A percentile compares a stretch with the other conserved stretches of the same genome.
These are phyloP conservation scores for Citrus sp. DNA, from an alignment of 345 rosid genomes.

Conservation along the genomic window DNA sequence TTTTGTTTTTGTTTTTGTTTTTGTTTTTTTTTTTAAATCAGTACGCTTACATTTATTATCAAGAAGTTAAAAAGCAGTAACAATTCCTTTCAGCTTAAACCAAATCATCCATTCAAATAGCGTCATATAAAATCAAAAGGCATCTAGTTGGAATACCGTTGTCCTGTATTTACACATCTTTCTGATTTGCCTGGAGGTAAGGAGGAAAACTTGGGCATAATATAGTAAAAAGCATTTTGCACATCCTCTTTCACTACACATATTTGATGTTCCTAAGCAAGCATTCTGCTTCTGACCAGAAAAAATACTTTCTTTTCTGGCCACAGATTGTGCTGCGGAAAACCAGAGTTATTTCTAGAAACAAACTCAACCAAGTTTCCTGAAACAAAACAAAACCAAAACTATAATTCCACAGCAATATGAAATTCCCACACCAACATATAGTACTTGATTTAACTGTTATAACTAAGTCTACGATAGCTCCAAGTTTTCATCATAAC, in stretches of 20 bases:
- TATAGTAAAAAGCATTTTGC: not conserved
- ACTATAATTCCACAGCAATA: not conserved
- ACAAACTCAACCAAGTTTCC: not conserved
- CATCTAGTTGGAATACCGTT: too few species aligned
- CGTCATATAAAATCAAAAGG: too few species aligned
- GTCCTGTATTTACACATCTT: too few species aligned
- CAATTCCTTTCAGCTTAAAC: too few species aligned
- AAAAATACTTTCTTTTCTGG: not conserved
- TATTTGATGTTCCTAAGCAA: not conserved
- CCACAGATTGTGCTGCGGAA: not conserved
- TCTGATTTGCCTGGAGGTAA: too few species aligned
- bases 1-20: too few species aligned
- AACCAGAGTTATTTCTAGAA: not conserved
- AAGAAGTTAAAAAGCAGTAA: not conserved
- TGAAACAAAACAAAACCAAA: not conserved
- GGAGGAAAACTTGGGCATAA: not conserved
- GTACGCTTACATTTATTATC: too few species aligned
- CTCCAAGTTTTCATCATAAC: conserved; percentile 5
- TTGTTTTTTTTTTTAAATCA: too few species aligned
- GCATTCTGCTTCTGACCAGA: not conserved
- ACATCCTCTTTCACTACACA: too few species aligned
- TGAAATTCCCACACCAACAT: not conserved
- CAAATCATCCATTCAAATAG: too few species aligned
- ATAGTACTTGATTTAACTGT: not conserved
- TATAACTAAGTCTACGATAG: conserved; percentile 1